These are phyloP conservation scores for Pythium guiyangense DNA, from an alignment of 352 stramenopile genomes.

Conservation along the genomic window DNA sequence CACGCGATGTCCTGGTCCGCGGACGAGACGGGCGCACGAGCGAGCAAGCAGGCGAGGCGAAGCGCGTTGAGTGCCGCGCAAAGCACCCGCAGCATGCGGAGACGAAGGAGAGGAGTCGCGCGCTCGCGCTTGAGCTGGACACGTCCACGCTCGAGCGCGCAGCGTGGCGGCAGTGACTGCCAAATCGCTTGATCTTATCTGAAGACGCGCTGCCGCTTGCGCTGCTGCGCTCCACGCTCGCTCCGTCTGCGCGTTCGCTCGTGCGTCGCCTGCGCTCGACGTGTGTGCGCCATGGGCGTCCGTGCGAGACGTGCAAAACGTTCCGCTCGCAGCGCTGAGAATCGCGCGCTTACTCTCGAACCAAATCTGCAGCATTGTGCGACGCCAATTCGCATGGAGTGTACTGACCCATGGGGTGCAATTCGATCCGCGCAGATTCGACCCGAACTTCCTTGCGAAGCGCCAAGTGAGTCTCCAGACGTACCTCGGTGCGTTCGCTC, in stretches of 20 bases:
- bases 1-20: too few species aligned
- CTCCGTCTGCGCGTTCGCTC: background rate
- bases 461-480: constrained; percentile 68
- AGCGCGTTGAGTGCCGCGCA: constrained; percentile 25
- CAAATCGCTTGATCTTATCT: constrained; percentile 91
- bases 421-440: constrained; percentile 39
- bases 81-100: constrained; percentile 5
- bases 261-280: constrained; percentile 7
- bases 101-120: constrained; percentile 40
- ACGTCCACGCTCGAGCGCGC: too few species aligned
- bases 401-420: background rate
- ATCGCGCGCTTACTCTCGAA: too few species aligned
- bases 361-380: too few species aligned
- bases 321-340: background rate
- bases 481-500: constrained; percentile 46
- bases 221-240: background rate
- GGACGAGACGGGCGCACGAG: constrained; percentile 1
- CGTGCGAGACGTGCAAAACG: background rate
- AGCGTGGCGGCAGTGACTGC: constrained; percentile 46
- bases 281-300: too few species aligned
- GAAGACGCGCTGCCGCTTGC: constrained; percentile 14
- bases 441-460: constrained; percentile 79
- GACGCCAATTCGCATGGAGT: too few species aligned
- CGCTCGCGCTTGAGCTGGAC: background rate
- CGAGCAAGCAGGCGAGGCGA: background rate